Evolutionary conservation across 1,284 basidiomycete genomes (phyloP).

Genomic region (Gastroboletus turbinatus): DNA sequence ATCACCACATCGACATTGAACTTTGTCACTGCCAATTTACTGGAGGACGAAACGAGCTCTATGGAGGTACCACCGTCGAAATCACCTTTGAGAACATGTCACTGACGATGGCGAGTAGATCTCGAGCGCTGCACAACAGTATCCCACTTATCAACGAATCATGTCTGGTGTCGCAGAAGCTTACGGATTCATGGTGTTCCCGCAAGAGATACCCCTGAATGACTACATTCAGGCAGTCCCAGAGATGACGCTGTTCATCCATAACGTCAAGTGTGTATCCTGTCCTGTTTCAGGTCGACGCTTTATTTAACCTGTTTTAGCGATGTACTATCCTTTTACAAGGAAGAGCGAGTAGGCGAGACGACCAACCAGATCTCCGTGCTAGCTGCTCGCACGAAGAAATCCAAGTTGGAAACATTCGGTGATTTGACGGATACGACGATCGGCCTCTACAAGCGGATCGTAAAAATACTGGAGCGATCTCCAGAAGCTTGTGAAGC

Average conservation of each 20-base stretch:
- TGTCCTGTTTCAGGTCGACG: not conserved
- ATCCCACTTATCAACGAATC: conserved; percentile 27
- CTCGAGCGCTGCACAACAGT: conserved; percentile 14
- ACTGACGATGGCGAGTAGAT: conserved; percentile 6
- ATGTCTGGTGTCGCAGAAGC: conserved; percentile 30
- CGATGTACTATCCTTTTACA: conserved; percentile 44
- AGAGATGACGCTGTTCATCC: conserved; percentile 31
- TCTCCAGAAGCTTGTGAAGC: conserved; percentile 19
- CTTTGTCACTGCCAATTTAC: conserved; percentile 24
- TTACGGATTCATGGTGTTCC: conserved; percentile 29
- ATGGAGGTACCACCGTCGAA: conserved; percentile 10
- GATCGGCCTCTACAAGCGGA: conserved; percentile 15
- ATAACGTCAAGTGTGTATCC: conserved; percentile 35
- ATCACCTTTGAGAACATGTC: not conserved
- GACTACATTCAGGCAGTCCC: conserved; percentile 36
- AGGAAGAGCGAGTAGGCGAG: conserved; percentile 40
- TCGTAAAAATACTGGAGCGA: conserved; percentile 21
- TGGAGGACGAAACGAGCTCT: conserved; percentile 29
- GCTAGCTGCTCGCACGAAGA: conserved; percentile 22
- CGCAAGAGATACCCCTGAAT: conserved; percentile 22
- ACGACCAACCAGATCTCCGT: conserved; percentile 35
- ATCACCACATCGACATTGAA: conserved; percentile 30
- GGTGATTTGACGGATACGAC: conserved; percentile 24
- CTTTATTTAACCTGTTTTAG: conserved; percentile 18
- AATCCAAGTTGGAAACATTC: conserved; percentile 28